Evolutionary conservation across 2,329 filamentous ascomycete genomes (phyloP), one percentile per base, ranked within the genome.

Genomic region (Cercospora sp.): DNA sequence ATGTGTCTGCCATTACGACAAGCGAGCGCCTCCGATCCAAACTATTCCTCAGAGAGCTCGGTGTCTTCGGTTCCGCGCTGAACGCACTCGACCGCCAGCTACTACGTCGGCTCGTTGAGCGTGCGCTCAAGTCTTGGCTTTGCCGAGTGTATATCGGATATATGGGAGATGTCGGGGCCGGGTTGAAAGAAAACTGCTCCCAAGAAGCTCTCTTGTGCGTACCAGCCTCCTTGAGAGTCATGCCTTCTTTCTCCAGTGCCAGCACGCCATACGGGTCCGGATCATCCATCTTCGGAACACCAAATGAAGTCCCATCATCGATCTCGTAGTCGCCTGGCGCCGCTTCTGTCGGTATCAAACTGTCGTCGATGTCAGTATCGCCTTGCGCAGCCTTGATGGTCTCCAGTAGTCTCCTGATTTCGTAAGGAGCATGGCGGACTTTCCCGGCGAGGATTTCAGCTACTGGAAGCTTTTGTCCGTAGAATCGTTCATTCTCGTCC

Each of bases 261-360:
- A 94, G 86, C 28, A 97, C 91, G 26, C 94, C 94, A 76, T 92
- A 98, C 0, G 94, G 94, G 77, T 98, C 94, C 0, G 94, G 93
- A 74, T 98, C 94, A 64, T 93, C 88, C 3, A 83, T 81, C 70
- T 90, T 89, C 0, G 93, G 93, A 16, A 97, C 83, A 2, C 94
- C 94, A 80, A 97, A 97, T 1, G 82, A 81, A 31, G 84, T 80
- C 7, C 80, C 81, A 73, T 81, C 59, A 77, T 84, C 65, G 5
- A 91, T 74, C 51, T 90, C 86, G 64, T 84, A 89, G 76, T 98
- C 94, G 63, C 90, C 90, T 0, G 94, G 94, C 0, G 93, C 87
- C 12, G 91, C 89, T 67, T 90, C 85, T 6, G 88, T 83, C 13
- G 89, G 87, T 62, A 97, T 83, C 53, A 93, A 77, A 13, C 80